A percentile compares a stretch with the other conserved stretches of the same genome.
phyloP scores from a whole-genome alignment of 768 basidiomycete species.

The Cystofilobasidium bisporidii region DNA sequence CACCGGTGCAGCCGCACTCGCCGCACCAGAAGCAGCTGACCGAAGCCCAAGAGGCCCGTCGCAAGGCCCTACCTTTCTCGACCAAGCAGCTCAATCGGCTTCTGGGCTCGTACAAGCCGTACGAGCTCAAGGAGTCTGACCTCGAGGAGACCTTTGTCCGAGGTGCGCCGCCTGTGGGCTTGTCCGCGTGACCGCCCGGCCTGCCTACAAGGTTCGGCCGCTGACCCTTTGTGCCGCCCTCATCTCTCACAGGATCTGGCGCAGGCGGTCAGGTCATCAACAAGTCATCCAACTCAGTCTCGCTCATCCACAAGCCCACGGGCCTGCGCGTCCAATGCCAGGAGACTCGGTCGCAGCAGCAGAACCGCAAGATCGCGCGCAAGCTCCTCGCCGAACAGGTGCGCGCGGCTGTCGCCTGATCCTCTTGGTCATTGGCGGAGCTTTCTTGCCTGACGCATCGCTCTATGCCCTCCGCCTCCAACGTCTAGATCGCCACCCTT shows the following conservation, averaged over 20 bases:
- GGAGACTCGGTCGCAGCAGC: conserved; percentile 69
- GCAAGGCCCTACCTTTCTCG: conserved; percentile 30
- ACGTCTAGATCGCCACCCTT: not conserved
- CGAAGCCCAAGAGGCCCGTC: not conserved
- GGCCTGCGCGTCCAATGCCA: conserved; percentile 80
- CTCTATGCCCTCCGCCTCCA: not conserved
- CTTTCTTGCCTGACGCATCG: too few relatives aligned
- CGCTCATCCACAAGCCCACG: conserved; percentile 77
- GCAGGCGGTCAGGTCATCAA: conserved; percentile 96
- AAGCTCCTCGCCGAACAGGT: conserved; percentile 66
- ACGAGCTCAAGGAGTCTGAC: conserved; percentile 51
- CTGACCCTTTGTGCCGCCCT: conserved; percentile 10
- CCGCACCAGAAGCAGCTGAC: not conserved
- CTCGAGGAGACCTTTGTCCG: conserved; percentile 79
- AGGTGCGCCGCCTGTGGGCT: conserved; percentile 45
- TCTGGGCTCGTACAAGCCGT: conserved; percentile 27
- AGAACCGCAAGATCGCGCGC: conserved; percentile 70
- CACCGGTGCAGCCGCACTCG: not conserved
- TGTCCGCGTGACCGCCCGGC: too few relatives aligned
- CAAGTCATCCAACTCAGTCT: conserved; percentile 69
- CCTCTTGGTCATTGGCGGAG: too few relatives aligned
- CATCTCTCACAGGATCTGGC: conserved; percentile 56
- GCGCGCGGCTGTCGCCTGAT: not conserved
- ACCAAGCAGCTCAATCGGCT: conserved; percentile 39
- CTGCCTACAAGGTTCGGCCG: conserved; percentile 5